Evolutionary conservation across 2,329 filamentous ascomycete species (phyloP), one percentile per base, ranked within the genome.

Genomic region (Juglanconis oblonga): DNA sequence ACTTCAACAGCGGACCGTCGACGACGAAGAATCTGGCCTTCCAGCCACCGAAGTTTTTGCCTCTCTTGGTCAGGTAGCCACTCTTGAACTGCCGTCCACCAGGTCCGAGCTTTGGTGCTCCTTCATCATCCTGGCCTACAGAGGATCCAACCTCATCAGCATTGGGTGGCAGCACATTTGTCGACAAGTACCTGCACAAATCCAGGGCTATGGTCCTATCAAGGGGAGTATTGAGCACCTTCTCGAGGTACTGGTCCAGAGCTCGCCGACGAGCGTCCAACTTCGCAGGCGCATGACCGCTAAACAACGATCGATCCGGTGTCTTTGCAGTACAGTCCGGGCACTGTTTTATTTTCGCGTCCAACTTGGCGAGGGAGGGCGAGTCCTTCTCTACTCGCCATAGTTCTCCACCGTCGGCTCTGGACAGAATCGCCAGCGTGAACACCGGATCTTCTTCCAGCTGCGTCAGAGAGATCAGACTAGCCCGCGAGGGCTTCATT

Each of bases 1-100:
- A 99, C 68, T 90, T 92, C 68, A 99, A 69, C 8, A 79, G 74
- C n/a, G 83, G 82, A 0, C 84, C 82, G 55, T 86, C 82, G 11
- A 86, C 77, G 29, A 85, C 76, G 68, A 87, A 88, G 69, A 85
- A 87, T 38, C 85, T 77, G 10, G 92, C 93, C 75, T 99, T 99
- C 95, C 95, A 99, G 52, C 95, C 95, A 55, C 95, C 95, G 76
- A 99, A 99, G 70, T 98, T 98, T 80, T 99, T 99, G 52, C 95
- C 95, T 67, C 91, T 86, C 78, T 99, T 99, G 2, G 95, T 98
- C 53, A 99, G 78, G 73, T 98, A 99, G 8, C 95, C 95, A 70
- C 88, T 93, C 70, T 91, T 92, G 61, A 87, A 81, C 8, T 89
- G 86, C 52, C 87, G 85, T 3, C 87, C 86, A 67, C 88, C 85